phyloP scores from a whole-genome alignment of 805 yeast species.

The Blastobotrys terrestris region DNA sequence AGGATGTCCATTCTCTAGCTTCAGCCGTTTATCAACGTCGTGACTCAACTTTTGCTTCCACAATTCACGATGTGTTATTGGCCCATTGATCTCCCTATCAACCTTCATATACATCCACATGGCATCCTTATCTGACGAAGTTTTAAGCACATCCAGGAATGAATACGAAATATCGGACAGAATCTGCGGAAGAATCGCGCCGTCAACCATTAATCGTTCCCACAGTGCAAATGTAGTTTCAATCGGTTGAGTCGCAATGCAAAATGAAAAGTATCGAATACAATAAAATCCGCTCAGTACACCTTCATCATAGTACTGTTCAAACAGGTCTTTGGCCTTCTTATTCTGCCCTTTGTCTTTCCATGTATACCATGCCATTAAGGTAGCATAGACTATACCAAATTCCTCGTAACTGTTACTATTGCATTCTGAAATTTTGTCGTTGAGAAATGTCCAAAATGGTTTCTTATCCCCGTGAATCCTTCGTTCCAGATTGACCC shows the following conservation, averaged over 20 bases:
- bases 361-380: slow-evolving; percentile 10
- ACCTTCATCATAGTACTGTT: not conserved
- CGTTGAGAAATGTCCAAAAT: not conserved
- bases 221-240: slow-evolving; percentile 4
- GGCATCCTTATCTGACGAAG: slow-evolving; percentile 7
- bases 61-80: slow-evolving; percentile 15
- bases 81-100: slow-evolving; percentile 22
- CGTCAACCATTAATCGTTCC: slow-evolving; percentile 17
- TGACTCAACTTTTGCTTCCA: slow-evolving; percentile 16
- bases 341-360: slow-evolving; percentile 15
- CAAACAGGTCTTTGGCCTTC: slow-evolving; percentile 23
- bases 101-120: slow-evolving; percentile 15
- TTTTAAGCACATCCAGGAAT: slow-evolving; percentile 22
- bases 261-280: not conserved
- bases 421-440: not conserved
- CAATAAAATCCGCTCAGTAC: slow-evolving; percentile 1
- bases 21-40: slow-evolving; percentile 13
- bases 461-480: not conserved
- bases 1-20: slow-evolving; percentile 21
- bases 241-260: not conserved
- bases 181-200: slow-evolving; percentile 23
- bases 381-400: slow-evolving; percentile 6
- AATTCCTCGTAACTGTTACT: not conserved
- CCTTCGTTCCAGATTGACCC: slow-evolving; percentile 24
- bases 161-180: slow-evolving; percentile 26